Evolutionary conservation across 495 filamentous ascomycete genomes (phyloP).

Genomic region (Xylaria curta): DNA sequence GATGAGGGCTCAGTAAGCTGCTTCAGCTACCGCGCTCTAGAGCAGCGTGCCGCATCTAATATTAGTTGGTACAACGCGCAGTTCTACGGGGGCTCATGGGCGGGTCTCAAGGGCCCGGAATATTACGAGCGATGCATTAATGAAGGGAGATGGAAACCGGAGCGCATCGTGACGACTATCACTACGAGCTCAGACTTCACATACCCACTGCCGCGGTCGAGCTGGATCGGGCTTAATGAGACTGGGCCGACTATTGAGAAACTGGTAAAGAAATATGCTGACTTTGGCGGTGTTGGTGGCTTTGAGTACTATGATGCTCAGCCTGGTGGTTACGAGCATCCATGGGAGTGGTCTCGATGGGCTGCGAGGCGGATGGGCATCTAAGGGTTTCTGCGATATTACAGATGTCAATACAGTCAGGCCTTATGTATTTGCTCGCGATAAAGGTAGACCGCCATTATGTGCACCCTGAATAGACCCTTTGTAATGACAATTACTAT

Average conservation of each 20-base stretch:
- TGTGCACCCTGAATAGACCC: no score
- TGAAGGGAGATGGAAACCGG: constrained; percentile 61
- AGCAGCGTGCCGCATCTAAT: constrained; percentile 60
- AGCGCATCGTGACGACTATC: constrained; percentile 67
- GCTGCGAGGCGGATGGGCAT: constrained; percentile 53
- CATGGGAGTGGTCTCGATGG: constrained; percentile 65
- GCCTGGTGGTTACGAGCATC: constrained; percentile 54
- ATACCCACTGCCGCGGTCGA: constrained; percentile 38
- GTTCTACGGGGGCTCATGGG: constrained; percentile 75
- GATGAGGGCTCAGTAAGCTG: constrained; percentile 60
- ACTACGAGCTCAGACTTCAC: constrained; percentile 66
- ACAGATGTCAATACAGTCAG: not conserved
- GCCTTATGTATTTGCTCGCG: not conserved
- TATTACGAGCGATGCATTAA: constrained; percentile 61
- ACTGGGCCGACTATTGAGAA: constrained; percentile 49
- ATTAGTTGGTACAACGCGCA: constrained; percentile 78
- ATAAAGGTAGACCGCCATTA: no score
- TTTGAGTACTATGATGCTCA: constrained; percentile 73
- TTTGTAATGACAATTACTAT: no score
- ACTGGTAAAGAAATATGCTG: constrained; percentile 38
- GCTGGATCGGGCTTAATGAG: constrained; percentile 21
- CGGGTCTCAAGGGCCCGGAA: constrained; percentile 58
- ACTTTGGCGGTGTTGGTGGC: constrained; percentile 72
- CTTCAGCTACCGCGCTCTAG: constrained; percentile 67
- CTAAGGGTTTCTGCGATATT: not conserved